phyloP scores from a whole-genome alignment of 108 stramenopile genomes.

The Pseudonitzschia pungens region DNA sequence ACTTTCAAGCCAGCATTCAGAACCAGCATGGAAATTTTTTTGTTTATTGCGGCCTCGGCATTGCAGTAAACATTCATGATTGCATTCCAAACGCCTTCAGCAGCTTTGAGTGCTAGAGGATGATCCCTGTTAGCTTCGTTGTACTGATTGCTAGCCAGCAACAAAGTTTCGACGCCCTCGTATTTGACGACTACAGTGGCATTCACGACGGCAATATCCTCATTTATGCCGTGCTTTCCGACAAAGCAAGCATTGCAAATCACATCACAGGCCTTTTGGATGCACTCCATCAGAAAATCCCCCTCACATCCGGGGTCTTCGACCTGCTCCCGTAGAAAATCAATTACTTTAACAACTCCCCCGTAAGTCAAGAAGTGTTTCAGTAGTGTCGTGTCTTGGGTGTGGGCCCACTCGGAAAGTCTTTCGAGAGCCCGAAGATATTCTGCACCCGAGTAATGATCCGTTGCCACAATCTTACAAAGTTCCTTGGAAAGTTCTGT shows the following conservation, averaged over 20 bases:
- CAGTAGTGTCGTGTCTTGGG: background rate
- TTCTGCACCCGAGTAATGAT: background rate
- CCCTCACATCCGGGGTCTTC: background rate
- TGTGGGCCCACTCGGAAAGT: constrained; percentile 9
- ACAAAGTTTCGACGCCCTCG: background rate
- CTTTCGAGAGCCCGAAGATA: background rate
- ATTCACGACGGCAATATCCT: constrained; percentile 6
- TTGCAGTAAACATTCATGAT: constrained; percentile 7
- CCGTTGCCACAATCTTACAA: constrained; percentile 6
- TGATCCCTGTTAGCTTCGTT: background rate
- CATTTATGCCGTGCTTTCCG: background rate
- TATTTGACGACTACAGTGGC: background rate
- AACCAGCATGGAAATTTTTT: background rate
- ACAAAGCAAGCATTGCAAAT: constrained; percentile 6
- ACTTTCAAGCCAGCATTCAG: background rate
- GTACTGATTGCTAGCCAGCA: background rate
- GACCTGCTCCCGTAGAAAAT: background rate
- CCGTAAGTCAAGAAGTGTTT: constrained; percentile 9
- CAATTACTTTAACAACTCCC: background rate
- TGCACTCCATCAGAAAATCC: constrained; percentile 3
- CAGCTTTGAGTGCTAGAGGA: background rate
- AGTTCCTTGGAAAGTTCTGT: constrained; percentile 7
- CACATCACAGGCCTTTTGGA: background rate
- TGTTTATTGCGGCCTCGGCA: background rate
- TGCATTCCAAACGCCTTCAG: background rate